These are phyloP conservation scores for Nicotiana rustica DNA, from an alignment of 305 asterid genomes.

Conservation along the genomic window DNA sequence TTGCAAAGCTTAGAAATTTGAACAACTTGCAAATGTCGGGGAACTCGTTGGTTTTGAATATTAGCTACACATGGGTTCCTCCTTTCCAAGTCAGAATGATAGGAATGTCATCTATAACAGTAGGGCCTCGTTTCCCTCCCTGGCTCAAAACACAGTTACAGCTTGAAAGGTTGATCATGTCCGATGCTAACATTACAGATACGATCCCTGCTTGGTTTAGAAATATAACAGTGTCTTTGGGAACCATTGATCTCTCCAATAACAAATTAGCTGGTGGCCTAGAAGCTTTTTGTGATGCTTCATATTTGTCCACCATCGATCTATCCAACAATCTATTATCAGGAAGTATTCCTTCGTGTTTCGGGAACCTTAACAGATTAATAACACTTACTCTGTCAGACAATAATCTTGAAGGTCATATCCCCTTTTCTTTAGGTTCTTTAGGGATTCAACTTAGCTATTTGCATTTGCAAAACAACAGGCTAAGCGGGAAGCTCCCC, in stretches of 20 bases:
- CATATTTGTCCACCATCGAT: neutral
- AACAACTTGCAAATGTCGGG: neutral
- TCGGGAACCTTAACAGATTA: neutral
- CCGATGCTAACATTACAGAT: neutral
- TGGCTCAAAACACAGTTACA: slow-evolving; percentile 40
- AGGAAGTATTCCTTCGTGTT: slow-evolving; percentile 32
- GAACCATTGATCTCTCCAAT: slow-evolving; percentile 39
- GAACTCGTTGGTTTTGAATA: slow-evolving; percentile 9
- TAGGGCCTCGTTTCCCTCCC: slow-evolving; percentile 41
- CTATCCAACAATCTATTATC: slow-evolving; percentile 41
- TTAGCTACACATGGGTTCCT: slow-evolving; percentile 41
- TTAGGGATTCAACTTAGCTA: neutral
- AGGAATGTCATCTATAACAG: neutral
- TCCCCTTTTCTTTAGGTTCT: slow-evolving; percentile 47
- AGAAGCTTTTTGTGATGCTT: slow-evolving; percentile 26
- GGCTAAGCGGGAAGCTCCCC: slow-evolving; percentile 45
- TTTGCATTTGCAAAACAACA: slow-evolving; percentile 40
- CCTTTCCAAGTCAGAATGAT: slow-evolving; percentile 38
- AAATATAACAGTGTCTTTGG: neutral
- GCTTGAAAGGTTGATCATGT: neutral
- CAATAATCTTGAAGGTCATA: slow-evolving; percentile 23
- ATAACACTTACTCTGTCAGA: neutral
- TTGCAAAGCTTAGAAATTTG: slow-evolving; percentile 14
- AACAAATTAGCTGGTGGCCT: slow-evolving; percentile 35
- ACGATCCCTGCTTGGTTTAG: slow-evolving; percentile 26